phyloP scores from a whole-genome alignment of 148 eudicot species.

The Cornus kousa region DNA sequence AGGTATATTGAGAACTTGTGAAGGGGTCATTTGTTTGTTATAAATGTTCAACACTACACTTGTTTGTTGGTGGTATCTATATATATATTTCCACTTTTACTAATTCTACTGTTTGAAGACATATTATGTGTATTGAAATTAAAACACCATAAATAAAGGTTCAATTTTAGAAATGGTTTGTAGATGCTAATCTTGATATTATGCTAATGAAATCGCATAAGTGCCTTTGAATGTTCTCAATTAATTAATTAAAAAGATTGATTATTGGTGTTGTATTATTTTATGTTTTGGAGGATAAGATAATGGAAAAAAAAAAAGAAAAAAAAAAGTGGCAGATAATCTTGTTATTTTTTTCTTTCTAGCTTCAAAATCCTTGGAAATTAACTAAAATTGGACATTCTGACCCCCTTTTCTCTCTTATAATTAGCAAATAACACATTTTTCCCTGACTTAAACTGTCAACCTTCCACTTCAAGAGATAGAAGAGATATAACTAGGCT shows the following conservation, averaged over 20 bases:
- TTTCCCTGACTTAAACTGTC: no score
- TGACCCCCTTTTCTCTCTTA: no score
- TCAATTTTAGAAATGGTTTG: not conserved
- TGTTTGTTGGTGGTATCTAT: no score
- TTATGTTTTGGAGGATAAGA: not conserved
- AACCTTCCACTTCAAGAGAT: no score
- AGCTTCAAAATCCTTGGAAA: not conserved
- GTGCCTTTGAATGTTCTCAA: not conserved
- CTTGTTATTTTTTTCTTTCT: not conserved
- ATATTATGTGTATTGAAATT: not conserved
- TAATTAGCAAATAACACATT: no score
- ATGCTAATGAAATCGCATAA: not conserved
- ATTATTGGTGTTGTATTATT: slow-evolving; percentile 1
- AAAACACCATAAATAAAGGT: not conserved
- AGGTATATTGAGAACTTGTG: no score
- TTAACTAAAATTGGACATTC: no score
- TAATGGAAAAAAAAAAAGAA: not conserved
- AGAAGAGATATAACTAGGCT: no score
- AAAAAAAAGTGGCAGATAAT: not conserved
- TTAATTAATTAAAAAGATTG: not conserved
- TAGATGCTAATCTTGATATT: not conserved
- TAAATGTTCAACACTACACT: no score
- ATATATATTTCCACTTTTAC: no score
- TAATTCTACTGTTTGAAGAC: no score
- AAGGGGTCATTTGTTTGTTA: no score